Conservation (phyloP, 1,284 basidiomycete genomes). For the Apiotrichum siamense region DNA sequence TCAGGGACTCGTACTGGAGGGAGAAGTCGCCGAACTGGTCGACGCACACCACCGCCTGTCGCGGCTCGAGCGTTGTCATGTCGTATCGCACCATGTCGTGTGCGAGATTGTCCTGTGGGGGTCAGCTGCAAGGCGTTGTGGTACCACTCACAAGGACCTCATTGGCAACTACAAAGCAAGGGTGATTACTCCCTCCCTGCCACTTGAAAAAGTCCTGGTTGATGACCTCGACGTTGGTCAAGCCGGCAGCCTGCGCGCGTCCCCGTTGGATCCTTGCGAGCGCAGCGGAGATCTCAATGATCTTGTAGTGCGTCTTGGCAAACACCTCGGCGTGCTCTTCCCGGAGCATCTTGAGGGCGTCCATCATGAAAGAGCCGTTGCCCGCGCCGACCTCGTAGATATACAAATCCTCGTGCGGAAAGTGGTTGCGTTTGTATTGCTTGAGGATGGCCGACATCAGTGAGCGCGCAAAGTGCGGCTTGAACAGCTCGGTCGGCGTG, state of each 20-base stretch:
- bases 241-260: slow-evolving; percentile 52
- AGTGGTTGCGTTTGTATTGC: slow-evolving; percentile 88
- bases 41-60: slow-evolving; percentile 77
- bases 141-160: slow-evolving; percentile 67
- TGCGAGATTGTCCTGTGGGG: slow-evolving; percentile 73
- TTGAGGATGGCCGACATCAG: slow-evolving; percentile 81
- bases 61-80: slow-evolving; percentile 65
- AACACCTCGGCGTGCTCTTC: slow-evolving; percentile 84
- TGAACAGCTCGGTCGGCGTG: slow-evolving; percentile 96
- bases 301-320: slow-evolving; percentile 71
- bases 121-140: not conserved
- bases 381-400: slow-evolving; percentile 98
- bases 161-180: slow-evolving; percentile 88
- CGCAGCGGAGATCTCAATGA: slow-evolving; percentile 85
- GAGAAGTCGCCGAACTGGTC: slow-evolving; percentile 79
- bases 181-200: slow-evolving; percentile 63
- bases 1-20: slow-evolving; percentile 74
- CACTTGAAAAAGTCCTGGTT: slow-evolving; percentile 86
- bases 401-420: slow-evolving; percentile 89
- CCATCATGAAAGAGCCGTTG: slow-evolving; percentile 86
- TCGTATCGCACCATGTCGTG: slow-evolving; percentile 94
- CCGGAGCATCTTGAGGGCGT: slow-evolving; percentile 75
- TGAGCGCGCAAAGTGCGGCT: slow-evolving; percentile 92
- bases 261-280: slow-evolving; percentile 67
- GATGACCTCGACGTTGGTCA: slow-evolving; percentile 63